phyloP scores from a whole-genome alignment of 352 stramenopile species.

The Thraustochytrium striatum region DNA sequence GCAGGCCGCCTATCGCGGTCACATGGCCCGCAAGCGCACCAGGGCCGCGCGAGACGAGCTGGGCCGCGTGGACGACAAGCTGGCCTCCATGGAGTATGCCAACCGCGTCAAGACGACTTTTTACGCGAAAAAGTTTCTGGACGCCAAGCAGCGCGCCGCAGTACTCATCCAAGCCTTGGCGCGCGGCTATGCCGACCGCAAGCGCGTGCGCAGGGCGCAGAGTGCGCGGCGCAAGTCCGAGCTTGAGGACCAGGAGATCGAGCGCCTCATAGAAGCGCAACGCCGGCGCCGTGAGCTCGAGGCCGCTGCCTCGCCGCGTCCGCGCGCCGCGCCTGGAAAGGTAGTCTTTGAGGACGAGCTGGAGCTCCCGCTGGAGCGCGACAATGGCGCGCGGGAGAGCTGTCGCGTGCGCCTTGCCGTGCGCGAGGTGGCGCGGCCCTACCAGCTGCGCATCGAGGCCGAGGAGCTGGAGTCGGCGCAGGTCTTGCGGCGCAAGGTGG shows the following conservation, averaged over 20 bases:
- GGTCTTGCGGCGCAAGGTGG: conserved; percentile 2
- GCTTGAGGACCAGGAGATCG: conserved; percentile 18
- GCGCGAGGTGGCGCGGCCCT: not conserved
- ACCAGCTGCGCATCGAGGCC: conserved; percentile 43
- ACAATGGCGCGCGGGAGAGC: not conserved
- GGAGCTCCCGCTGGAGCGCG: conserved; percentile 1
- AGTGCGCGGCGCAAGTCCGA: not conserved
- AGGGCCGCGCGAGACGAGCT: not conserved
- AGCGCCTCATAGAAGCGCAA: conserved; percentile 4
- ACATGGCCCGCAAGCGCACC: not conserved
- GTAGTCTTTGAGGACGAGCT: conserved; percentile 26
- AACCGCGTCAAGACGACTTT: conserved; percentile 6
- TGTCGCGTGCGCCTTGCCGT: conserved; percentile 2
- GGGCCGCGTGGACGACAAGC: not conserved
- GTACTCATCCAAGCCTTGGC: conserved; percentile 19
- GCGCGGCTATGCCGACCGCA: conserved; percentile 18
- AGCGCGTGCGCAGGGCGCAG: not conserved
- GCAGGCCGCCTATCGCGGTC: conserved; percentile 7
- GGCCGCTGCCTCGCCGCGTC: not conserved
- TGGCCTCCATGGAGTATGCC: conserved; percentile 3
- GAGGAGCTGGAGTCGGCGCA: not conserved
- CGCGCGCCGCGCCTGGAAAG: not conserved
- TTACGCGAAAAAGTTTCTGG: conserved; percentile 35
- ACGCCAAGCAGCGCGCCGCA: conserved; percentile 22
- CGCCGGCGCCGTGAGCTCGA: not conserved